Percentiles rank a stretch among this genome's conserved stretches.
Conservation (phyloP, 2,329 filamentous ascomycete genomes). For the Microdochium bolleyi region DNA sequence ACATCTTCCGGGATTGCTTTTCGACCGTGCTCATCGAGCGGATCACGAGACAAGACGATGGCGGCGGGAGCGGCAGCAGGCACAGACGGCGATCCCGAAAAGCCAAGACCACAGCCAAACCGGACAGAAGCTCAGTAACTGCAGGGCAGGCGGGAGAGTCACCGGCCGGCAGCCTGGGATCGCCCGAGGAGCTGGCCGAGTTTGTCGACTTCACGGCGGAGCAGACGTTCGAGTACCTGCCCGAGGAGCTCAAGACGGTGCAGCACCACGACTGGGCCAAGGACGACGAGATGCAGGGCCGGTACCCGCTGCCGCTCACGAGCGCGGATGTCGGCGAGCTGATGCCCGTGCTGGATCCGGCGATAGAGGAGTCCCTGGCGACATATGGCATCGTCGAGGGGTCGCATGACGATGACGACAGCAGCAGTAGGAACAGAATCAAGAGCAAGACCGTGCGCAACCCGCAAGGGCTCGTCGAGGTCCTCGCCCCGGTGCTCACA, state of each 20-base stretch:
- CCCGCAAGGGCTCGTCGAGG: constrained; percentile 35
- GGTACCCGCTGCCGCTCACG: constrained; percentile 51
- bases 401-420: constrained; percentile 19
- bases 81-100: neutral
- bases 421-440: neutral
- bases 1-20: constrained; percentile 66
- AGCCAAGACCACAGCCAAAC: neutral
- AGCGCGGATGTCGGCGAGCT: constrained; percentile 39
- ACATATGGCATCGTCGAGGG: constrained; percentile 57
- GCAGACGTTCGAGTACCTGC: constrained; percentile 61
- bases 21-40: constrained; percentile 61
- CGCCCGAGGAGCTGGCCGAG: constrained; percentile 63
- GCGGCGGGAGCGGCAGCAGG: constrained; percentile 25
- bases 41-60: constrained; percentile 33
- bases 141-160: constrained; percentile 2
- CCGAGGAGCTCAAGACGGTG: constrained; percentile 50
- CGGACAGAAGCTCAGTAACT: neutral
- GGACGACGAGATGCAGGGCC: constrained; percentile 36
- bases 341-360: constrained; percentile 46
- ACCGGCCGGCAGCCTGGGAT: constrained; percentile 16
- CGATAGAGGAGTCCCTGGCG: constrained; percentile 57
- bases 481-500: constrained; percentile 56
- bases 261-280: constrained; percentile 49
- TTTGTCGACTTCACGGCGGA: constrained; percentile 74
- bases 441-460: neutral